Conservation (phyloP, 2,329 filamentous ascomycete species). For the Daldinia sp. region DNA sequence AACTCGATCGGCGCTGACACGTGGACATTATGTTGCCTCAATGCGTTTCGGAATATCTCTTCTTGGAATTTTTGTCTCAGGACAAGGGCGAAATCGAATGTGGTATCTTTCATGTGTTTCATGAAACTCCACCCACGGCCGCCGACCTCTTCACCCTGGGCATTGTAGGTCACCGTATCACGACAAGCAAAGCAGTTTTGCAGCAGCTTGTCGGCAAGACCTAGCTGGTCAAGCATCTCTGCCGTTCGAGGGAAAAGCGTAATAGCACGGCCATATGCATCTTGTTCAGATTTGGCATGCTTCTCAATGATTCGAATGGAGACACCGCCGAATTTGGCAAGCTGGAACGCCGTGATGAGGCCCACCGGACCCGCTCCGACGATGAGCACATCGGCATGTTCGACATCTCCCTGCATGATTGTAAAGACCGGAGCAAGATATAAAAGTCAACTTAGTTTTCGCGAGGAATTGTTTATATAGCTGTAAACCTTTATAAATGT, state of each 20-base stretch:
- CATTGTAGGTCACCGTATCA: constrained; percentile 62
- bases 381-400: constrained; percentile 53
- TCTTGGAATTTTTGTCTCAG: constrained; percentile 68
- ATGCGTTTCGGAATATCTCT: constrained; percentile 60
- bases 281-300: constrained; percentile 61
- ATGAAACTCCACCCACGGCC: constrained; percentile 65
- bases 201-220: constrained; percentile 61
- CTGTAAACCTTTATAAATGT: neutral
- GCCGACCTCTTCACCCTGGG: constrained; percentile 56
- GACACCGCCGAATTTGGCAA: constrained; percentile 55
- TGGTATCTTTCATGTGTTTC: constrained; percentile 64
- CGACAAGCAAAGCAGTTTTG: constrained; percentile 66
- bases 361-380: constrained; percentile 61
- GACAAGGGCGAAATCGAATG: constrained; percentile 65
- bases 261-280: constrained; percentile 66
- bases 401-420: constrained; percentile 32
- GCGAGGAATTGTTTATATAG: neutral
- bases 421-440: neutral
- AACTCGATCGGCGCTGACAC: constrained; percentile 56
- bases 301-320: constrained; percentile 63
- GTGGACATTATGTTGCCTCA: constrained; percentile 51
- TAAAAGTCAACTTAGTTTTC: neutral
- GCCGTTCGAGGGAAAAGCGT: constrained; percentile 64
- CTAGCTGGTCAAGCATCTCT: constrained; percentile 66
- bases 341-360: constrained; percentile 58